Conservation (phyloP, 2,329 filamentous ascomycete genomes). For the Penicillium sp. region DNA sequence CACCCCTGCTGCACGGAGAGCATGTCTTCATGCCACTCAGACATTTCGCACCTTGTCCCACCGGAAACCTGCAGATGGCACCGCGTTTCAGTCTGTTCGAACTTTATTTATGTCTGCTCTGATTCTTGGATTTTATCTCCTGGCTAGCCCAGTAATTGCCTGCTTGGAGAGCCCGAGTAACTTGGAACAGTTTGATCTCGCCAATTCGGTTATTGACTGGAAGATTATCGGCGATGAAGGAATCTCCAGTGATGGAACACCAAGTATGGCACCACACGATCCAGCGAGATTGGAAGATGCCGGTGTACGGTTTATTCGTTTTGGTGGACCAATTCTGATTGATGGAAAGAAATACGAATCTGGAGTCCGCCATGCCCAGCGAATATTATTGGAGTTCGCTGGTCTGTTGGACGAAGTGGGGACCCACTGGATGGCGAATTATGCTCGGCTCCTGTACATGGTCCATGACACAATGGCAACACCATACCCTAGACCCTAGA, state of each 20-base stretch:
- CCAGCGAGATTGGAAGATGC: not conserved
- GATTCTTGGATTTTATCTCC: slow-evolving; percentile 8
- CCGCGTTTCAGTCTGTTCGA: slow-evolving; percentile 12
- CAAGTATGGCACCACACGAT: not conserved
- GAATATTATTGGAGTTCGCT: slow-evolving; percentile 10
- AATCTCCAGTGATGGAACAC: not conserved
- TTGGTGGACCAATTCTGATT: slow-evolving; percentile 7
- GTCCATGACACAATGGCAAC: slow-evolving; percentile 9
- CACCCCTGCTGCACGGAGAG: slow-evolving; percentile 6
- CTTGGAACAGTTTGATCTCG: not conserved
- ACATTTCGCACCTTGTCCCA: slow-evolving; percentile 5
- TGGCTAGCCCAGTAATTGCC: not conserved
- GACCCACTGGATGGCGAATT: slow-evolving; percentile 13
- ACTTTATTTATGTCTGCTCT: slow-evolving; percentile 10
- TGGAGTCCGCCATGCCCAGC: slow-evolving; percentile 8
- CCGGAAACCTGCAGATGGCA: slow-evolving; percentile 14
- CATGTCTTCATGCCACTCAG: slow-evolving; percentile 10
- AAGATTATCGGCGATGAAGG: slow-evolving; percentile 3
- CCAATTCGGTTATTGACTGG: slow-evolving; percentile 5
- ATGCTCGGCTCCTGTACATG: slow-evolving; percentile 8
- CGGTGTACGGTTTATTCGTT: slow-evolving; percentile 2
- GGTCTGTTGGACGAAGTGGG: slow-evolving; percentile 10
- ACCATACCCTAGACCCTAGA: not conserved
- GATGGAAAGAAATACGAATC: slow-evolving; percentile 2
- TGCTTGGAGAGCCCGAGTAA: not conserved